phyloP scores from a whole-genome alignment of 2,329 filamentous ascomycete genomes.

The Colletotrichum cereale region DNA sequence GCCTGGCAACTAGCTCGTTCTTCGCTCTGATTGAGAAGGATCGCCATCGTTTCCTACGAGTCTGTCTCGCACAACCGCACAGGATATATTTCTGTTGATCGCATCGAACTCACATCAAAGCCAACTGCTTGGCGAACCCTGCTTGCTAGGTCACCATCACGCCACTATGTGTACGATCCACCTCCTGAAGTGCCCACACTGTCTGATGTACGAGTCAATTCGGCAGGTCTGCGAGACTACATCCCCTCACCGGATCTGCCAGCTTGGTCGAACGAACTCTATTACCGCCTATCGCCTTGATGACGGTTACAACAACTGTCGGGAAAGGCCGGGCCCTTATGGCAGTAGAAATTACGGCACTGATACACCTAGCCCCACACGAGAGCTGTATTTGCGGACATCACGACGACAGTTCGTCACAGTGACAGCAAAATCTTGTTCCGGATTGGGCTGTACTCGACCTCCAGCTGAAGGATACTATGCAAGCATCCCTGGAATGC shows the following conservation, averaged over 20 bases:
- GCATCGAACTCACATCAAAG: too few relatives aligned
- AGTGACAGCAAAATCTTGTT: background rate
- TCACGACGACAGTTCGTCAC: background rate
- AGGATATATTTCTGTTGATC: too few relatives aligned
- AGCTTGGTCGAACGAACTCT: background rate
- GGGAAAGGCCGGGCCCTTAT: background rate
- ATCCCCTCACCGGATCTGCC: background rate
- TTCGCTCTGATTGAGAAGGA: background rate
- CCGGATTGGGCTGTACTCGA: too few relatives aligned
- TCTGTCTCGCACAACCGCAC: too few relatives aligned
- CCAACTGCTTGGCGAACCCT: background rate
- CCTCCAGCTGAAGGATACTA: background rate
- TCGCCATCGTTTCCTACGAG: too few relatives aligned
- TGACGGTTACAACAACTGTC: background rate
- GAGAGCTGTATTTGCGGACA: background rate
- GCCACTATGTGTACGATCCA: background rate
- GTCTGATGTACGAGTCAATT: slow-evolving; percentile 1
- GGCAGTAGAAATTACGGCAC: background rate
- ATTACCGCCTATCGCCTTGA: background rate
- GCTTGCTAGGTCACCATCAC: background rate
- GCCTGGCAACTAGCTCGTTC: background rate
- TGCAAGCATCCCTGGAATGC: too few relatives aligned
- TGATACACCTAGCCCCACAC: background rate
- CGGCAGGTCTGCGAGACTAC: background rate
- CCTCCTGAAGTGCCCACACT: slow-evolving; percentile 1